Evolutionary conservation across 305 asterid genomes (phyloP), one percentile per base, ranked within the genome.

Genomic region (Caryopteris hybrid): DNA sequence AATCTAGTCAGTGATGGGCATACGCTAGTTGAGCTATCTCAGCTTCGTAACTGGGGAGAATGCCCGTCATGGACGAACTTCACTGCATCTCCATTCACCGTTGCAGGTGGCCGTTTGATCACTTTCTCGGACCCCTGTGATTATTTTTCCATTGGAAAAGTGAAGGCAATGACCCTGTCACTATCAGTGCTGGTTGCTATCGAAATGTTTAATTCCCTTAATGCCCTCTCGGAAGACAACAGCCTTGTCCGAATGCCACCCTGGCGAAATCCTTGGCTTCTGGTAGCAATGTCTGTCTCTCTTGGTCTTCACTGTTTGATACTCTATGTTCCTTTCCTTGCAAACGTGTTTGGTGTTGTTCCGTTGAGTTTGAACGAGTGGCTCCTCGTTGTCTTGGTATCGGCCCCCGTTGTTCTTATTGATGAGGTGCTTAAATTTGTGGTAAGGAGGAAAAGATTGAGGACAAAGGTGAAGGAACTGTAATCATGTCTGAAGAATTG

Each of bases 231-330:
- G 0, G 99, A 93, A 61, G 96, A 93, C 78, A 87, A 83, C 72
- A 93, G 99, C 82, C 76, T 91, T 81, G 55, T 88, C 56, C 71
- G 59, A 46, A 91, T 93, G 97, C 97, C 99, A 23, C 97, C 99
- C 3, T 93, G 97, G 99, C 82, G 69, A n/a, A 90, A 90, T 47
- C 95, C 92, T 6, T 90, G 94, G 95, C 96, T 93, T 36, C 89
- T 93, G 17, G 80, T 86, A 27, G 96, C 97, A 47, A 89, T 89
- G 92, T 76, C 89, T 0, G 31, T 84, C n/a, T 94, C 97, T 2
- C 31, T 91, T 11, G 84, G 84, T 39, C 74, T 91, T 16, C 99
- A 91, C 67, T 86, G 90, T 47, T n/a, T 93, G 76, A 82, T 93
- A 18, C 96, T 93, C 8, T 85, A 88, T 20, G 90, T 88, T 21